These are phyloP conservation scores for Stagonosporopsis chrysanthemi DNA, from an alignment of 2,329 filamentous ascomycete genomes.

Conservation along the genomic window DNA sequence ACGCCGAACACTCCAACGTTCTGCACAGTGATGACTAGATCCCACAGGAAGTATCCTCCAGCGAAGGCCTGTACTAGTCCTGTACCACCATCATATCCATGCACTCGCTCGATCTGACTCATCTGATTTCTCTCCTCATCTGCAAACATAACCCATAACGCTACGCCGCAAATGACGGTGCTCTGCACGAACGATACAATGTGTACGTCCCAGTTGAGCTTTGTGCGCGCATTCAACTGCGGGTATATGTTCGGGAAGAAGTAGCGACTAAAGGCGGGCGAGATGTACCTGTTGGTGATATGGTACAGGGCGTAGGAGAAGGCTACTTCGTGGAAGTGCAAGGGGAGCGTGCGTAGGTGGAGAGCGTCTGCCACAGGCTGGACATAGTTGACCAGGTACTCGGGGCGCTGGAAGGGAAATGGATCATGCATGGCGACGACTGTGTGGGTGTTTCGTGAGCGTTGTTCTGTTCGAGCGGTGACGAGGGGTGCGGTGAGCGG, in stretches of 20 bases:
- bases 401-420: slow-evolving; percentile 69
- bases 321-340: slow-evolving; percentile 80
- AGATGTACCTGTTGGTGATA: slow-evolving; percentile 69
- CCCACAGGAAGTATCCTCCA: slow-evolving; percentile 85
- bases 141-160: slow-evolving; percentile 73
- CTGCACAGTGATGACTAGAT: slow-evolving; percentile 72
- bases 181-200: slow-evolving; percentile 85
- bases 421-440: slow-evolving; percentile 71
- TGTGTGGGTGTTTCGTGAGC: background rate
- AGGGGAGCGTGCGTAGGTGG: slow-evolving; percentile 70
- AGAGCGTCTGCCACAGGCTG: slow-evolving; percentile 71
- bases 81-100: slow-evolving; percentile 76
- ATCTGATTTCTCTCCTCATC: slow-evolving; percentile 74
- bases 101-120: slow-evolving; percentile 73
- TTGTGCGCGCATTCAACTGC: slow-evolving; percentile 67
- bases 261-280: slow-evolving; percentile 69
- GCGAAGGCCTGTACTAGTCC: slow-evolving; percentile 80
- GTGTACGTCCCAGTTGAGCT: slow-evolving; percentile 85
- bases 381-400: slow-evolving; percentile 61
- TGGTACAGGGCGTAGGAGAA: slow-evolving; percentile 73
- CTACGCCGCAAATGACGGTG: slow-evolving; percentile 72
- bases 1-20: slow-evolving; percentile 76
- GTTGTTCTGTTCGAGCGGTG: slow-evolving; percentile 13
- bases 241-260: slow-evolving; percentile 71
- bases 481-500: slow-evolving; percentile 15